Evolutionary conservation across 768 basidiomycete genomes (phyloP), one percentile per base, ranked within the genome.

Genomic region (Astraeus odoratus): DNA sequence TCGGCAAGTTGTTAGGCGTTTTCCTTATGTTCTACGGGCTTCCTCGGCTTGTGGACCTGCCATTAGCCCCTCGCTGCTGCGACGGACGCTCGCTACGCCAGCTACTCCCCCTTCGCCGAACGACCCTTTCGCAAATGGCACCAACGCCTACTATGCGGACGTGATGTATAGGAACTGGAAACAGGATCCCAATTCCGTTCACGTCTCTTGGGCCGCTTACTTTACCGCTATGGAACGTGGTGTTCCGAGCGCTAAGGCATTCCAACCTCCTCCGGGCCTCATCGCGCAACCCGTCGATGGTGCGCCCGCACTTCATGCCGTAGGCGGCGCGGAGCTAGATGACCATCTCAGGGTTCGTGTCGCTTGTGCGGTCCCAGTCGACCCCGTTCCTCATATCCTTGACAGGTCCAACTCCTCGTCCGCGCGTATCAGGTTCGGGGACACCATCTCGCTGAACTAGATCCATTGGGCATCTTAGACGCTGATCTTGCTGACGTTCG

Each of bases 381-480:
- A 41, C n/a, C 10, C 26, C 27, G 24, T 18, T 15, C 42, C 40
- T 22, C 35, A 45, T 5, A 50, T 24, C 24, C 23, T 22, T 22
- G 53, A 18, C 59, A 98, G 95, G 85, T 92, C 15, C 96, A 99
- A 86, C 77, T 98, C 23, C 83, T 99, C 46, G 92, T 97, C 42
- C 86, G 96, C 46, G 96, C 96, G 3, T 99, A 96, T 68, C 96
- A 99, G 81, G 96, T 99, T 15, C 88, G 95, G 48, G 96, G 96
- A 13, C 96, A 99, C 58, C 93, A 97, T 57, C 75, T 93, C 47
- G 96, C 95, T 27, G 87, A 96, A 52, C 75, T 99, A 43, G 96
- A 99, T 62, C 96, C 96, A 25, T 78, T 99, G 15, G 93, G 93
- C 13, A 93, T 99, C 57, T 76, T 88, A 42, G 84, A 92, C 55